A percentile compares a stretch with the other conserved stretches of the same genome.
These are phyloP conservation scores for Chaetomium globosum DNA, from an alignment of 2,329 filamentous ascomycete species.

Conservation along the genomic window DNA sequence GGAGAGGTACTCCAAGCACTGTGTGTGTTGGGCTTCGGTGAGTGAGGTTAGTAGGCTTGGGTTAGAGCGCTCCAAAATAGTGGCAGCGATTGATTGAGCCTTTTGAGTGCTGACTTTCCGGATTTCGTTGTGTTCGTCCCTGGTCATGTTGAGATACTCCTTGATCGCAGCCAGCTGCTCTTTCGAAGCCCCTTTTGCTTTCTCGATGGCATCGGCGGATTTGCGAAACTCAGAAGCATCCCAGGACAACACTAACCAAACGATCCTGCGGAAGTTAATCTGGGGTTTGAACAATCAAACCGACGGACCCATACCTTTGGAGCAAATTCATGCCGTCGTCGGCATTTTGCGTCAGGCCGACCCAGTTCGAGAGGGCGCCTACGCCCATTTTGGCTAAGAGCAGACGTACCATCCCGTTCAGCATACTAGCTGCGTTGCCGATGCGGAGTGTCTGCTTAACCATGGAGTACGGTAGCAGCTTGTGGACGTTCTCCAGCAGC, in stretches of 20 bases:
- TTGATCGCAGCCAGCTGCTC: constrained; percentile 64
- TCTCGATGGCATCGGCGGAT: constrained; percentile 65
- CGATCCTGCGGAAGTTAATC: constrained; percentile 56
- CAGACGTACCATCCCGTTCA: constrained; percentile 71
- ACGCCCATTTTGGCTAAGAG: constrained; percentile 78
- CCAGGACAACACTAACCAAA: constrained; percentile 72
- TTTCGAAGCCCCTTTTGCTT: constrained; percentile 59
- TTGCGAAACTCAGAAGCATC: constrained; percentile 72
- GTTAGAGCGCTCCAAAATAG: constrained; percentile 62
- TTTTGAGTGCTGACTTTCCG: constrained; percentile 57
- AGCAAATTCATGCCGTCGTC: constrained; percentile 81
- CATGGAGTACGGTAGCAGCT: constrained; percentile 70
- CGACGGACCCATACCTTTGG: constrained; percentile 52
- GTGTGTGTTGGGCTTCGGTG: constrained; percentile 62
- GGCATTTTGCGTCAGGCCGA: constrained; percentile 69
- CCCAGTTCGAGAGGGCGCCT: constrained; percentile 75
- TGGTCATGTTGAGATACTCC: constrained; percentile 56
- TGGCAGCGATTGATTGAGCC: constrained; percentile 63
- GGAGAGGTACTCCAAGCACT: constrained; percentile 70
- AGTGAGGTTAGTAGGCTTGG: constrained; percentile 52
- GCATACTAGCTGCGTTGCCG: constrained; percentile 80
- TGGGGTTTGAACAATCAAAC: not conserved
- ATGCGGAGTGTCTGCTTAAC: constrained; percentile 73
- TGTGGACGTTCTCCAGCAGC: constrained; percentile 70
- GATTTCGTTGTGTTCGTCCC: constrained; percentile 60